phyloP scores from a whole-genome alignment of 2,329 filamentous ascomycete species.

The Lachnellula arida region DNA sequence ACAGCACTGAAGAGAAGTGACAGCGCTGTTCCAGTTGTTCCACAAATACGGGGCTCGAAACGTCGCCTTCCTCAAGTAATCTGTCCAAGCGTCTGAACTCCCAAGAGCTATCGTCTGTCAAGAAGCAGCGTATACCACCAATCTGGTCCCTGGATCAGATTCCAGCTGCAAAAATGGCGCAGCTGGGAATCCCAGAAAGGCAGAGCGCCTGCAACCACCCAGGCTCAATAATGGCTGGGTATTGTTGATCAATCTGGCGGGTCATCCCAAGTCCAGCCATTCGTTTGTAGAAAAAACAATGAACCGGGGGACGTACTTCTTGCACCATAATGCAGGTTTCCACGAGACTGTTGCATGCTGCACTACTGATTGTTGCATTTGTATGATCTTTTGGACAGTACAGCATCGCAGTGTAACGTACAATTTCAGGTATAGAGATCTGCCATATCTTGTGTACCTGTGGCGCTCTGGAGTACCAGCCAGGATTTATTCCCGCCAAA shows the following conservation, averaged over 20 bases:
- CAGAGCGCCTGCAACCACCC: neutral
- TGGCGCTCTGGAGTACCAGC: neutral
- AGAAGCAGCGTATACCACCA: neutral
- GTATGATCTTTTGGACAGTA: neutral
- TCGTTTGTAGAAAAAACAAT: neutral
- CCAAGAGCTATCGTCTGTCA: neutral
- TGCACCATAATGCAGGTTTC: neutral
- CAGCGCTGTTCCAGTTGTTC: neutral
- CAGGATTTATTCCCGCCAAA: neutral
- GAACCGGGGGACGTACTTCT: neutral
- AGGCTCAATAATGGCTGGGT: neutral
- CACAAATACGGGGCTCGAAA: neutral
- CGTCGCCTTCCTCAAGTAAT: neutral
- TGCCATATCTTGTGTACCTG: slow-evolving; percentile 3
- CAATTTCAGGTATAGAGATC: neutral
- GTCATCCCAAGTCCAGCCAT: neutral
- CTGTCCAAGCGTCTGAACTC: neutral
- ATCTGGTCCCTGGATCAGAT: neutral
- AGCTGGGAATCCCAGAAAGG: neutral
- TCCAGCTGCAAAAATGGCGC: neutral
- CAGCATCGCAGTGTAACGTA: neutral
- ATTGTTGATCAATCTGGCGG: neutral
- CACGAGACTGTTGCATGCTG: neutral
- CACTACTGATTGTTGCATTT: neutral
- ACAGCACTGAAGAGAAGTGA: too few relatives aligned